These are phyloP conservation scores for Penicillium argentinense DNA, from an alignment of 495 filamentous ascomycete species.

Conservation along the genomic window DNA sequence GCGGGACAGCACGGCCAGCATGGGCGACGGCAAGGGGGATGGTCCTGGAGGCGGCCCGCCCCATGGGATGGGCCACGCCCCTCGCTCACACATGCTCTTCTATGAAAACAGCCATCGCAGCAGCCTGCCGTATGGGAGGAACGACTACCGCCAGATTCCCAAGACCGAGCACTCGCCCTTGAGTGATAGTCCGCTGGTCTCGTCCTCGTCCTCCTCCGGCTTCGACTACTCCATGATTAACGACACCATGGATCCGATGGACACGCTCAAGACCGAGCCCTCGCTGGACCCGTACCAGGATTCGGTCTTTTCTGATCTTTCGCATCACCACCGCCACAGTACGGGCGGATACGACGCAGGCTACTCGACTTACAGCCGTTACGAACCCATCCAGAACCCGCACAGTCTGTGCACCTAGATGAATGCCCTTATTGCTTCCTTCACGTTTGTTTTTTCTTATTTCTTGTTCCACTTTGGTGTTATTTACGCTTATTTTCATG, in stretches of 20 bases:
- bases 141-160: constrained; percentile 38
- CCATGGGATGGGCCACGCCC: constrained; percentile 34
- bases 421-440: constrained; percentile 1
- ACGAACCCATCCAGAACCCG: constrained; percentile 30
- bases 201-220: constrained; percentile 44
- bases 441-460: constrained; percentile 5
- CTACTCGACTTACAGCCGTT: constrained; percentile 36
- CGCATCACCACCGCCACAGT: constrained; percentile 23
- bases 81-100: constrained; percentile 36
- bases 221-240: constrained; percentile 40
- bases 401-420: constrained; percentile 39
- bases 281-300: constrained; percentile 41
- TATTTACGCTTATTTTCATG: constrained; percentile 9
- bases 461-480: background rate
- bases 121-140: constrained; percentile 34
- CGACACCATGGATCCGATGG: constrained; percentile 46
- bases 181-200: constrained; percentile 43
- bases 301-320: constrained; percentile 23
- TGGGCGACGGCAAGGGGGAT: constrained; percentile 55
- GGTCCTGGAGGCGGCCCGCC: constrained; percentile 29
- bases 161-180: constrained; percentile 39
- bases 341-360: constrained; percentile 36
- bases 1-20: constrained; percentile 67
- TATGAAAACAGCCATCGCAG: constrained; percentile 39
- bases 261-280: constrained; percentile 35